phyloP scores from a whole-genome alignment of 148 eudicot species.

The Rhododendron molle region DNA sequence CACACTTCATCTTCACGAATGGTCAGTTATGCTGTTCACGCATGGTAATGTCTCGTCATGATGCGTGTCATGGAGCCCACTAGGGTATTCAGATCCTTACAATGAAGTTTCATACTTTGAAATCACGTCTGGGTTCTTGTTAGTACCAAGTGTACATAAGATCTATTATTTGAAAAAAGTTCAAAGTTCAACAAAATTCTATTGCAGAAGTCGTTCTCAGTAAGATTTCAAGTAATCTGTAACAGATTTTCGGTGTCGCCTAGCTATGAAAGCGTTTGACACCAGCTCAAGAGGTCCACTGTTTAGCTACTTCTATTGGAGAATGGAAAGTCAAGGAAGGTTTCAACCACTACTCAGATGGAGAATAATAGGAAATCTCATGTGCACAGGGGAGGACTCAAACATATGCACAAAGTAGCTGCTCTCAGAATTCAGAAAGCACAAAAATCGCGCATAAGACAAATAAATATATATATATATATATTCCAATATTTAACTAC shows the following conservation, averaged over 20 bases:
- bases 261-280: not conserved
- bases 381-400: no score
- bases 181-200: not conserved
- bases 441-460: not conserved
- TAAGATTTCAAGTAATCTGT: not conserved
- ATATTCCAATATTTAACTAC: not conserved
- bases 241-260: not conserved
- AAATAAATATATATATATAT: no score
- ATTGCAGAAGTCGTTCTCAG: not conserved
- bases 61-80: not conserved
- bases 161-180: not conserved
- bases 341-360: not conserved
- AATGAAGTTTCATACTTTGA: not conserved
- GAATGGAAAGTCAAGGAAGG: not conserved
- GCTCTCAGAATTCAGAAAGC: no score
- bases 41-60: no score
- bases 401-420: no score
- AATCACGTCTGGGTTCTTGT: not conserved
- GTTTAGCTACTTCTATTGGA: not conserved
- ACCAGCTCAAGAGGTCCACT: not conserved
- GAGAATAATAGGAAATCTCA: no score
- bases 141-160: not conserved
- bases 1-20: not conserved
- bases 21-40: not conserved
- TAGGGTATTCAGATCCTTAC: not conserved